Percentiles rank a stretch among this genome's conserved stretches.
phyloP scores from a whole-genome alignment of 1,139 yeast genomes.

The Sugiyamaella paludigena region DNA sequence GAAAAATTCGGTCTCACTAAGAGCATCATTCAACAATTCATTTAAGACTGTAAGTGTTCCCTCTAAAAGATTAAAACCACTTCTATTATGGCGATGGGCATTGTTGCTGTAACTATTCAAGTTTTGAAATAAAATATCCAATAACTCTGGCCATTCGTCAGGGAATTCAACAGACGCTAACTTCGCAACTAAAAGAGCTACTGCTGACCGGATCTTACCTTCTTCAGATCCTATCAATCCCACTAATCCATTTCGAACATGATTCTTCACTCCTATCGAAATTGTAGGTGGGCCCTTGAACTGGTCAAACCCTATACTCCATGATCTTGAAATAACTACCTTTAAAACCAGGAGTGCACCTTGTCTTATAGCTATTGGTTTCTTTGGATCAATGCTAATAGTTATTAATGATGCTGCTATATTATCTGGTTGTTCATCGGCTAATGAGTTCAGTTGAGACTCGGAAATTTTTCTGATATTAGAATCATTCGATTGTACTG shows the following conservation, averaged over 20 bases:
- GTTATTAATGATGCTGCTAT: constrained; percentile 2
- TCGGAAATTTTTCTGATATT: constrained; percentile 2
- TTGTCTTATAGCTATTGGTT: constrained; percentile 40
- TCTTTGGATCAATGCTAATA: not conserved
- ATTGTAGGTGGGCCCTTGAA: constrained; percentile 66
- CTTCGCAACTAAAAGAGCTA: constrained; percentile 75
- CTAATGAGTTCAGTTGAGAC: not conserved
- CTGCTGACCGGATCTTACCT: constrained; percentile 63
- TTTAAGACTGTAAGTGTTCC: constrained; percentile 72
- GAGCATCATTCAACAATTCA: constrained; percentile 80
- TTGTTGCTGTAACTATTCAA: constrained; percentile 13
- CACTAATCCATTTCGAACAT: constrained; percentile 52
- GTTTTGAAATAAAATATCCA: constrained; percentile 43
- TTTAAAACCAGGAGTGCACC: constrained; percentile 68
- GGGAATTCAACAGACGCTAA: constrained; percentile 91
- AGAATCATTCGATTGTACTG: constrained; percentile 12
- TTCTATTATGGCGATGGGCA: constrained; percentile 36
- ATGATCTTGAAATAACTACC: constrained; percentile 64
- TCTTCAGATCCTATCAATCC: constrained; percentile 50
- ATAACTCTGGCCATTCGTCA: constrained; percentile 87
- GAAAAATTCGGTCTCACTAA: constrained; percentile 84
- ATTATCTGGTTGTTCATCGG: constrained; percentile 1
- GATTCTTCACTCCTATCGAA: constrained; percentile 49
- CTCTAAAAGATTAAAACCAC: constrained; percentile 42
- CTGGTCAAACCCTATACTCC: constrained; percentile 85